Base-by-base conservation (phyloP, 768 basidiomycete genomes). In the Hericium erinaceus region DNA sequence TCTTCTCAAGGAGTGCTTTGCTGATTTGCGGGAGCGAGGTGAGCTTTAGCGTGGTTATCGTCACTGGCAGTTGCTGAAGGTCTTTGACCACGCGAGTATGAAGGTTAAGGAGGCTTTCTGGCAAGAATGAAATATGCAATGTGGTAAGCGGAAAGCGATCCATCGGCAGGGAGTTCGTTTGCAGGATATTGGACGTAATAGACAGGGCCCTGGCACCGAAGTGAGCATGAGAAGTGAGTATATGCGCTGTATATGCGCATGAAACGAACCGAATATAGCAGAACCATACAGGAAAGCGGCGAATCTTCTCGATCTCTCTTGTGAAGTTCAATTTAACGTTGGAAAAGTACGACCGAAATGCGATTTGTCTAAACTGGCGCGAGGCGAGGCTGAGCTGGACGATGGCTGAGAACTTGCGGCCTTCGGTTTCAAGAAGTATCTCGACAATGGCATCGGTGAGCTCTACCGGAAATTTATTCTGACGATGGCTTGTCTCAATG, bases 1-100 rank as follows among this genome's bases (percentile, higher is more conserved):
- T 71, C n/a, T 72, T 59, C 6, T 62, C 60, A 26, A 89, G 73
- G 48, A 87, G 64, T 12, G 69, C 62, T 18, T 68, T 58, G 60
- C 84, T 83, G 40, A 89, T 79, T 26, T 76, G 76, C 59, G 85
- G 81, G n/a, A 89, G 67, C 22, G 68, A 72, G 2, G 76, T 77
- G 39, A 89, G 70, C 8, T 69, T 75, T 9, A 89, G 69, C 5
- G 72, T 73, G 16, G 73, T 77, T 48, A 89, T 64, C 48, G 69
- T 72, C 1, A 61, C 58, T 41, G 72, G 67, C 16, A 74, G 55
- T 51, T 70, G 24, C 58, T 56, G 46, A 54, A 58, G 39, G 55
- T 58, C 26, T 60, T 64, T 11, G 57, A 62, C 24, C 57, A 58
- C 39, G 57, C 60, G 41, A 64, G 57, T 26, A 13, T 48, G 15